Conservation (phyloP, 2,329 filamentous ascomycete species). For the Huntiella decipiens region DNA sequence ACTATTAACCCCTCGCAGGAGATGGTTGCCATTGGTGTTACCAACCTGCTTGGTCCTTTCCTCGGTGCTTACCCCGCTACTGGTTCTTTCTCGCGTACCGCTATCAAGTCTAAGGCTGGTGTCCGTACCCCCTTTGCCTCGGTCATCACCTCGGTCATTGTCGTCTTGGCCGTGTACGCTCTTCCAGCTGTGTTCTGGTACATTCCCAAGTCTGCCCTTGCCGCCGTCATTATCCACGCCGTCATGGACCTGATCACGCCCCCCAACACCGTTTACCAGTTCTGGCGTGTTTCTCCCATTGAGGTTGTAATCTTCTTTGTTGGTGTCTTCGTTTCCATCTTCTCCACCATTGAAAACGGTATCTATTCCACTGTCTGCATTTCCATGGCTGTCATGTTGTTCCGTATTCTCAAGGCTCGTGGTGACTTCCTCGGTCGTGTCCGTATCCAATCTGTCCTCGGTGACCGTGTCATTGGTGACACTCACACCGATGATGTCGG, state of each 20-base stretch:
- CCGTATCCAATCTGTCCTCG: conserved; percentile 65
- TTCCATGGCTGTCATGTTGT: conserved; percentile 53
- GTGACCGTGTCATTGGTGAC: conserved; percentile 52
- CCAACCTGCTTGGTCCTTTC: conserved; percentile 79
- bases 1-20: conserved; percentile 90
- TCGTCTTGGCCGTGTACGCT: conserved; percentile 78
- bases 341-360: conserved; percentile 72
- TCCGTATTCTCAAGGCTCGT: conserved; percentile 57
- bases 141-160: conserved; percentile 68
- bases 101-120: conserved; percentile 93
- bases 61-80: conserved; percentile 73
- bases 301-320: conserved; percentile 87
- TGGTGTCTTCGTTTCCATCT: conserved; percentile 78
- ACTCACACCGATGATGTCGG: conserved; percentile 28
- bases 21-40: conserved; percentile 80
- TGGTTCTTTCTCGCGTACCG: conserved; percentile 87
- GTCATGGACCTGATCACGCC: conserved; percentile 83
- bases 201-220: conserved; percentile 62
- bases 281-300: conserved; percentile 81
- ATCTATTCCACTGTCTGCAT: conserved; percentile 64
- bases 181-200: conserved; percentile 82
- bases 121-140: conserved; percentile 82
- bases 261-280: conserved; percentile 81
- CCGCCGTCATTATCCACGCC: conserved; percentile 88
- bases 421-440: conserved; percentile 66